Base-by-base conservation (phyloP, 805 yeast genomes). In the Torulaspora indica region DNA sequence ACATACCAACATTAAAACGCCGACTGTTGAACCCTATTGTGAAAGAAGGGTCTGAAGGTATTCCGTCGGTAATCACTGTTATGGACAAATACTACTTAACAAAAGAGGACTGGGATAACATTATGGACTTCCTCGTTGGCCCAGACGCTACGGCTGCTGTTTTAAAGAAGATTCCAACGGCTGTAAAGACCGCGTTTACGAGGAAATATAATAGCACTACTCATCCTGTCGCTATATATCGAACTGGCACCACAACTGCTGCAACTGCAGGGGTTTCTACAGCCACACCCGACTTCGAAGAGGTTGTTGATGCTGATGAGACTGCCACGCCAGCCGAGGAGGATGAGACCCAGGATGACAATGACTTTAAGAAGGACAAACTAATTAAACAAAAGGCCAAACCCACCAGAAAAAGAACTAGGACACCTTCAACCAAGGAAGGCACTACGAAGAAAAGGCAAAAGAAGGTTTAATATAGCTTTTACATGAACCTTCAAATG, bases 71-170 rank as follows among this genome's bases (percentile, higher is more conserved):
- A 2, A 79, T 93, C 38, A 70, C 72, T n/a, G 56, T 78, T 1
- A 75, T 93, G 85, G 99, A 93, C 64, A 72, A 78, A 28, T 93
- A 93, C 64, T 93, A 79, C 57, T 63, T 93, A 30, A 85, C 95
- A 6, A 84, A 79, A 56, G 95, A 90, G 46, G 98, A 93, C 64
- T 91, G 95, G 90, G 98, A 91, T 58, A 75, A 75, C 17, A 69
- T 93, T 8, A 73, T 88, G 76, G 97, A 90, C 50, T 77, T 90
- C 49, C 83, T 87, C 13, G 81, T 89, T 9, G 95, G 95, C 0
- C 74, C 72, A 10, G 73, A 64, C 12, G 57, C 64, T 28, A 72
- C 77, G 13, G 77, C 75, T 5, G 56, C 61, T 0, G 58, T 58
- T 0, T 51, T 68, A 8, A 86, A 86, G 64, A 75, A 77, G 55